Conservation (phyloP, 768 basidiomycete species). For the Mycena capillaripes region DNA sequence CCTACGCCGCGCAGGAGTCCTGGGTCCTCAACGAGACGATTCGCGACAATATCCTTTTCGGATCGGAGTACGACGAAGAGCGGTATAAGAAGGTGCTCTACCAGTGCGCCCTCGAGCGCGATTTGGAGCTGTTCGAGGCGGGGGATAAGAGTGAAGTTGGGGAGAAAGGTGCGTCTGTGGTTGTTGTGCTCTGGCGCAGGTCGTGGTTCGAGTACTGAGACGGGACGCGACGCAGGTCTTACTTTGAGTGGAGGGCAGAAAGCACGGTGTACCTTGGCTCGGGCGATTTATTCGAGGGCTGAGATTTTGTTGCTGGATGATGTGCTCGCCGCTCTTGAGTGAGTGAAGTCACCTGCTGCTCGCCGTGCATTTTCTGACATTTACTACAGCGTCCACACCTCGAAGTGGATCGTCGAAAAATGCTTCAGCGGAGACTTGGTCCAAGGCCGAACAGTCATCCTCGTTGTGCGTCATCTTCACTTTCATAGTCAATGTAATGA, state of each 20-base stretch:
- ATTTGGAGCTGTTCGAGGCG: slow-evolving; percentile 71
- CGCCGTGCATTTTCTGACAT: slow-evolving; percentile 40
- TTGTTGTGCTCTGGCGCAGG: not conserved
- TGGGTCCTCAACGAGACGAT: slow-evolving; percentile 91
- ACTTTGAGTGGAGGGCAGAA: slow-evolving; percentile 62
- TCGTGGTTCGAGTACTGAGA: no score
- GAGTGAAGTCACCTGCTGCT: slow-evolving; percentile 48
- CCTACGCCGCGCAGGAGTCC: slow-evolving; percentile 88
- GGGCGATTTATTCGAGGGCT: slow-evolving; percentile 60
- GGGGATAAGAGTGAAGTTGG: slow-evolving; percentile 55
- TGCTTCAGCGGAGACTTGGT: slow-evolving; percentile 60
- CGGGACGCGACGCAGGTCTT: slow-evolving; percentile 42
- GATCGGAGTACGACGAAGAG: slow-evolving; percentile 81
- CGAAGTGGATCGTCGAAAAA: slow-evolving; percentile 66
- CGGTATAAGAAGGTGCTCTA: slow-evolving; percentile 84
- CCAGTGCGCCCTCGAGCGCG: slow-evolving; percentile 82
- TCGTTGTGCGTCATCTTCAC: slow-evolving; percentile 45
- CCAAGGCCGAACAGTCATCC: slow-evolving; percentile 57
- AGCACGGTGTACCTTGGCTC: slow-evolving; percentile 60
- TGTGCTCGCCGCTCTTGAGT: slow-evolving; percentile 56
- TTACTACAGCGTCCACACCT: slow-evolving; percentile 56
- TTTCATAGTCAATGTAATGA: no score
- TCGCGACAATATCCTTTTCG: slow-evolving; percentile 87
- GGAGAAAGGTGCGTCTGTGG: slow-evolving; percentile 55
- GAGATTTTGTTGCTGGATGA: slow-evolving; percentile 63